Percentiles rank a stretch among this genome's conserved stretches.
Evolutionary conservation across 2,329 filamentous ascomycete genomes (phyloP).

Genomic region (Stagonosporopsis cucurbitacearum): DNA sequence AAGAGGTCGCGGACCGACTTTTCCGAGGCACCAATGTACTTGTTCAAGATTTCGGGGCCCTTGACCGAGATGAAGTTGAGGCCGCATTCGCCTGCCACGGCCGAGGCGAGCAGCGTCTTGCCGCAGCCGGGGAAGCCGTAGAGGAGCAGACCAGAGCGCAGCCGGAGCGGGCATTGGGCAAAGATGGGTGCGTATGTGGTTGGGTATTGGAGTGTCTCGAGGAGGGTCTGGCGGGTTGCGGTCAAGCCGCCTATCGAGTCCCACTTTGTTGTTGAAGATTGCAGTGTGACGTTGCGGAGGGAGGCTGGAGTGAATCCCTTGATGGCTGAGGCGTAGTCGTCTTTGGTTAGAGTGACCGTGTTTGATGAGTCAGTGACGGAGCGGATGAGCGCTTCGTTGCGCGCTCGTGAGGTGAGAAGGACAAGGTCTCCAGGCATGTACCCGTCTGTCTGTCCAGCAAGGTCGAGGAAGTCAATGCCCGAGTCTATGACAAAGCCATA

Average conservation of each 20-base stretch:
- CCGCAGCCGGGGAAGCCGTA: slow-evolving; percentile 97
- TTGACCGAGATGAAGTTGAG: slow-evolving; percentile 99
- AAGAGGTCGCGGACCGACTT: slow-evolving; percentile 96
- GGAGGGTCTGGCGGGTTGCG: slow-evolving; percentile 84
- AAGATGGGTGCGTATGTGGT: slow-evolving; percentile 99
- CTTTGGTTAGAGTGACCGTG: slow-evolving; percentile 67
- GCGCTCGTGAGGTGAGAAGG: slow-evolving; percentile 82
- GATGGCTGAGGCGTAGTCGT: slow-evolving; percentile 83
- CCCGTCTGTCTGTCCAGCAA: slow-evolving; percentile 92
- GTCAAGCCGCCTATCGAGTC: slow-evolving; percentile 87
- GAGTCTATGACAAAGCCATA: slow-evolving; percentile 74
- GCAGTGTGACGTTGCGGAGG: slow-evolving; percentile 89
- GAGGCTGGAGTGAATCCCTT: slow-evolving; percentile 95
- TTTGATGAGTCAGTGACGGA: slow-evolving; percentile 62
- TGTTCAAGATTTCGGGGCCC: slow-evolving; percentile 97
- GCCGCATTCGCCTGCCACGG: slow-evolving; percentile 96
- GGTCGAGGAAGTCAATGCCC: slow-evolving; percentile 86
- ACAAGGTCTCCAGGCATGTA: slow-evolving; percentile 97
- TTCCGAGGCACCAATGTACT: slow-evolving; percentile 97
- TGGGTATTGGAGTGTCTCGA: slow-evolving; percentile 95
- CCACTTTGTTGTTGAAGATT: slow-evolving; percentile 91
- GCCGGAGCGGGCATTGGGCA: slow-evolving; percentile 89
- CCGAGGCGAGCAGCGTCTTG: slow-evolving; percentile 93
- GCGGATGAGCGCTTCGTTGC: slow-evolving; percentile 91
- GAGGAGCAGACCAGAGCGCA: slow-evolving; percentile 88